Conservation (phyloP, 192 early-diverging fungal genomes). For the Entrophospora sp. region DNA sequence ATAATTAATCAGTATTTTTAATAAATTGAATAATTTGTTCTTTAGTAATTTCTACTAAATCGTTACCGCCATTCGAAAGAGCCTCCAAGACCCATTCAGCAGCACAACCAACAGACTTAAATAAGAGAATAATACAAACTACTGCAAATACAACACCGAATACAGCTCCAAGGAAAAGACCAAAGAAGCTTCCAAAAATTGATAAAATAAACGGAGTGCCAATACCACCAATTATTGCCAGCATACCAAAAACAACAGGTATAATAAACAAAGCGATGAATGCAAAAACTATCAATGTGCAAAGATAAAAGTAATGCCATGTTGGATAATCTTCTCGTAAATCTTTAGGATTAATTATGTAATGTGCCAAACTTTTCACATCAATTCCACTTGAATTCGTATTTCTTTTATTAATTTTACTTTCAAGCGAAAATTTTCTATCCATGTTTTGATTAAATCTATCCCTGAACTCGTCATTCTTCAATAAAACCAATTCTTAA, state of each 20-base stretch:
- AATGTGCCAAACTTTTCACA: no score
- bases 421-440: no score
- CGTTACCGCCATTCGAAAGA: slow-evolving; percentile 10
- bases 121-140: slow-evolving; percentile 11
- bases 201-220: slow-evolving; percentile 10
- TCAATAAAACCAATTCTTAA: no score
- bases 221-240: slow-evolving; percentile 16
- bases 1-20: no score
- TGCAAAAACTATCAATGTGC: neutral
- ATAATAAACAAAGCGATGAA: slow-evolving; percentile 14
- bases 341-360: slow-evolving; percentile 1
- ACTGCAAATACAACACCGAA: no score
- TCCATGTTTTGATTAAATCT: no score
- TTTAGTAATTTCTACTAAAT: slow-evolving; percentile 3
- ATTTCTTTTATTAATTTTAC: no score
- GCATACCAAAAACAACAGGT: slow-evolving; percentile 18
- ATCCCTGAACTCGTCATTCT: no score
- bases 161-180: neutral
- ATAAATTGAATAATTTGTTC: no score
- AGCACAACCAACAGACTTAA: neutral
- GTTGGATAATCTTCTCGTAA: slow-evolving; percentile 8
- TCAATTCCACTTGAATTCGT: no score
- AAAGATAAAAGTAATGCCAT: slow-evolving; percentile 18
- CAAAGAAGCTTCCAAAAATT: neutral
- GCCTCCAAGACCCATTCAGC: slow-evolving; percentile 19